Base-by-base conservation (phyloP, 306 rosid genomes). In the Amphicarpaea edgeworthii region DNA sequence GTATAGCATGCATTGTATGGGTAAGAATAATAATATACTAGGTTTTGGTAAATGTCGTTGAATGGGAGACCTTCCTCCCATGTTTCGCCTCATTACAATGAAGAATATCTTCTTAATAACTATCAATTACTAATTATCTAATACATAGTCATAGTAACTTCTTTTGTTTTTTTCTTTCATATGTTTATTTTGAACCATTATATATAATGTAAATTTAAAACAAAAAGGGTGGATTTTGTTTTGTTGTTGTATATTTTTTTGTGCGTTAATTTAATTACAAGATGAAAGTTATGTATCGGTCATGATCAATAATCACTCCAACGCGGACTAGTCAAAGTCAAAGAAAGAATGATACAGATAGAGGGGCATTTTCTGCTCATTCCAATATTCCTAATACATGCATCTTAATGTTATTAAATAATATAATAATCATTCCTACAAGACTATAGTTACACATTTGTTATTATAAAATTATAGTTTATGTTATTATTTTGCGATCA, bases 61-160 rank as follows among this genome's bases (percentile, higher is more conserved):
- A 92, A 90, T 73, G 79, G 88, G 97, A 85, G 88, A 95, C 99
- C 97, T 83, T 76, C 9, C 23, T 76, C 96, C 97, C 74, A 58
- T 80, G 64, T 81, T 74, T 81, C 92, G 97, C 97, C 92, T 71
- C 64, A 85, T 89, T 83, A 85, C 70, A 70, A 86, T 91, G 90
- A 92, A 84, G 79, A 83, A 86, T 81, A 76, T 77, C 68, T 72
- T 89, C 81, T 80, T 70, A 68, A 81, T 70, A 68, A 81, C 86
- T 83, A 85, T 76, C 82, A 85, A 78, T 78, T 72, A 82, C 19
- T 79, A 71, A 47, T n/a, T n/a, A n/a, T 77, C 41, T 26, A 47
- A 70, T 19, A 54, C n/a, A n/a, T 23, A 49, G 42, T 61, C 41
- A 77, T 20, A 75, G 81, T 50, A 82, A 20, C 30, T 64, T 75